Conservation (phyloP, 2,329 filamentous ascomycete species). For the Coniochaeta sp. region DNA sequence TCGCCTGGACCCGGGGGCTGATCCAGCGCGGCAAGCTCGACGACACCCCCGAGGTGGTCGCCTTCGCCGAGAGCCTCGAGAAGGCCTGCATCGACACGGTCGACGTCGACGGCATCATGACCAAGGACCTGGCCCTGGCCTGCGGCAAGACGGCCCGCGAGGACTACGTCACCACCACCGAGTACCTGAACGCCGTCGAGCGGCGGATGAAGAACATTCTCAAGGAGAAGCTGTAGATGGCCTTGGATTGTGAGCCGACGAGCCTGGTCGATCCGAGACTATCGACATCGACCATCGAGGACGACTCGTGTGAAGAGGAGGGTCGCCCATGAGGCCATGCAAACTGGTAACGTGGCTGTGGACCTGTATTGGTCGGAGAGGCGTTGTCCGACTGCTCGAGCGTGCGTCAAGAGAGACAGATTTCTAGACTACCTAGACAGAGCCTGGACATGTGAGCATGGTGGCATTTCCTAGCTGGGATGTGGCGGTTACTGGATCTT, state of each 20-base stretch:
- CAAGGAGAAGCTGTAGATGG: slow-evolving; percentile 63
- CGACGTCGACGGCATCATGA: slow-evolving; percentile 93
- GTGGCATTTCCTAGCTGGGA: background rate
- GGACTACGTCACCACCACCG: slow-evolving; percentile 83
- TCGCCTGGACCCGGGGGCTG: slow-evolving; percentile 95
- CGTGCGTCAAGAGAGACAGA: background rate
- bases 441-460: background rate
- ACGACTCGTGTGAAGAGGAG: background rate
- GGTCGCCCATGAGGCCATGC: background rate
- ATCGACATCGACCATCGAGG: background rate
- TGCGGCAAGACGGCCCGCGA: slow-evolving; percentile 79
- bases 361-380: background rate
- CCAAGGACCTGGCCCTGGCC: slow-evolving; percentile 94
- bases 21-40: slow-evolving; percentile 91
- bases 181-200: slow-evolving; percentile 93
- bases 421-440: background rate
- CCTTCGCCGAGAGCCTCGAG: slow-evolving; percentile 88
- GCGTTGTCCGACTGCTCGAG: background rate
- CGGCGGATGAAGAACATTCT: slow-evolving; percentile 74
- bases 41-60: slow-evolving; percentile 81
- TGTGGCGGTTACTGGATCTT: background rate
- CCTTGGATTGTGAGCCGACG: background rate
- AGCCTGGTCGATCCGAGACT: background rate
- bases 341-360: background rate
- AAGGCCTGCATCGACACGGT: slow-evolving; percentile 91